Evolutionary conservation across 495 filamentous ascomycete genomes (phyloP).

Genomic region (Jackrogersella minutella): DNA sequence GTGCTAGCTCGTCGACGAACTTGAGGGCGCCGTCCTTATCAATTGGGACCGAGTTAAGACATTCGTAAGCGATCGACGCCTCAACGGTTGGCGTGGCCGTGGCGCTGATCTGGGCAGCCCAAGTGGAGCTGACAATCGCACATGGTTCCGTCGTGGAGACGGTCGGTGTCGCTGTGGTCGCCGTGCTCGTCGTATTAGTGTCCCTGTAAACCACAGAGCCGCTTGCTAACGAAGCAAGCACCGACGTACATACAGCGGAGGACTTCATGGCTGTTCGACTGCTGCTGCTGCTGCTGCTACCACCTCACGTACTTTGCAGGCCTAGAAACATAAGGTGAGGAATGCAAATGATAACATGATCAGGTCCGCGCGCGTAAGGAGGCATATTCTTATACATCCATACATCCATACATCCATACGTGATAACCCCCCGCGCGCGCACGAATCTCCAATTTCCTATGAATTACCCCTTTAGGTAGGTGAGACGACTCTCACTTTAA

Average conservation of each 20-base stretch:
- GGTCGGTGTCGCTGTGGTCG: constrained; percentile 30
- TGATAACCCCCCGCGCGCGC: constrained; percentile 20
- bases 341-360: neutral
- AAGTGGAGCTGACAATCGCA: constrained; percentile 53
- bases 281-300: constrained; percentile 8
- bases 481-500: constrained; percentile 32
- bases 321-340: constrained; percentile 7
- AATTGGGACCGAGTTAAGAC: constrained; percentile 57
- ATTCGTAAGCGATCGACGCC: constrained; percentile 53
- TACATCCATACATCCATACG: neutral
- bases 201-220: constrained; percentile 16
- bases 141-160: constrained; percentile 45
- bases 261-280: constrained; percentile 32
- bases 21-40: constrained; percentile 49
- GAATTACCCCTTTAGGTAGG: constrained; percentile 36
- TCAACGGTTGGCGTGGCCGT: constrained; percentile 47
- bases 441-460: constrained; percentile 19
- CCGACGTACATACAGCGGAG: constrained; percentile 18
- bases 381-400: constrained; percentile 7
- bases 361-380: constrained; percentile 5
- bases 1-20: constrained; percentile 51
- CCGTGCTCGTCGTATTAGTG: constrained; percentile 41
- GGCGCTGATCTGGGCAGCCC: constrained; percentile 46
- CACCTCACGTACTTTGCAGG: constrained; percentile 12
- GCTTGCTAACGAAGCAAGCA: constrained; percentile 23